Percentiles rank a stretch among this genome's conserved stretches.
Conservation (phyloP, 108 stramenopile genomes). For the Hondaea fermentalgiana region DNA sequence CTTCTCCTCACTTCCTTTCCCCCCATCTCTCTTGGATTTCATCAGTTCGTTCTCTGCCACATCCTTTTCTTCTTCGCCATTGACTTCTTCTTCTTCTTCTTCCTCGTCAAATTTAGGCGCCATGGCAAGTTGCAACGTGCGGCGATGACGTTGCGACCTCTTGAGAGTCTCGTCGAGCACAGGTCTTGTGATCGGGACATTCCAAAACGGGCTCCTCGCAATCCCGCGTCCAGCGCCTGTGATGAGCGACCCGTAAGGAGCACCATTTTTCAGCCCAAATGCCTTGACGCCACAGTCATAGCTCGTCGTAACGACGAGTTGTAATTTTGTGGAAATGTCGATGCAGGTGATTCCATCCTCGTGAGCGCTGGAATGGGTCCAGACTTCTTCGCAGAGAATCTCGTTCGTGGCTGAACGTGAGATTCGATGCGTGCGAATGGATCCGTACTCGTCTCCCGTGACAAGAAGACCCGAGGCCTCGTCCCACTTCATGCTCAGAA, state of each 20-base stretch:
- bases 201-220: not conserved
- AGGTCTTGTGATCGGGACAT: not conserved
- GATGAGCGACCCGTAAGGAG: not conserved
- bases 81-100: not conserved
- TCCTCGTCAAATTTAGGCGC: not conserved
- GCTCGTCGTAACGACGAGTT: not conserved
- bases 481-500: not conserved
- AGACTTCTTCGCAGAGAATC: not conserved
- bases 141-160: not conserved
- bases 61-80: not conserved
- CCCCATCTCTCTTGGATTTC: too few species aligned
- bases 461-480: not conserved
- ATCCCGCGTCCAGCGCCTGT: not conserved
- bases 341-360: not conserved
- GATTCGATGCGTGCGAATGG: not conserved
- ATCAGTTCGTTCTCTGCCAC: not conserved
- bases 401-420: not conserved
- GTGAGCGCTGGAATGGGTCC: not conserved
- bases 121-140: not conserved
- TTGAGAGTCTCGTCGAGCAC: not conserved
- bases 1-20: too few species aligned
- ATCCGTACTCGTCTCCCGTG: not conserved
- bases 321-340: not conserved
- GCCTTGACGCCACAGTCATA: not conserved
- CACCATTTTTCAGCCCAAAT: not conserved